Conservation (phyloP, 257 asterid genomes). For the Plantago ovata region DNA sequence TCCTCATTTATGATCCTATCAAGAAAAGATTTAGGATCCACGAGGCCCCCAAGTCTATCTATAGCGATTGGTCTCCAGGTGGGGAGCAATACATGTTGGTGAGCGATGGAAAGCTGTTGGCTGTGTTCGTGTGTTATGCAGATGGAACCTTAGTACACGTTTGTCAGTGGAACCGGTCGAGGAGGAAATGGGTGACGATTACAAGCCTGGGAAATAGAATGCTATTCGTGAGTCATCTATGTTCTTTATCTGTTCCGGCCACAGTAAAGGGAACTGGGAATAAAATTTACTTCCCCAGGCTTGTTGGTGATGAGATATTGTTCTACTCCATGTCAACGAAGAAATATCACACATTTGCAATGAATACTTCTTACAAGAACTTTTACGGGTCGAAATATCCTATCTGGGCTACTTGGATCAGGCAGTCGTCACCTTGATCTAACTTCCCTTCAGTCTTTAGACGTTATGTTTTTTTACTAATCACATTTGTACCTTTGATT, state of each 20-base stretch:
- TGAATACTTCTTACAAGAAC: background rate
- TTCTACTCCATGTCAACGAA: background rate
- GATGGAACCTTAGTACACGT: background rate
- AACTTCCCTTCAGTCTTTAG: too few species aligned
- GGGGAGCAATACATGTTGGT: background rate
- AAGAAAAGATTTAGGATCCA: too few species aligned
- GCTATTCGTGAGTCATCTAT: background rate
- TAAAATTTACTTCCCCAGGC: background rate
- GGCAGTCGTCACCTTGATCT: background rate
- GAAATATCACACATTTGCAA: background rate
- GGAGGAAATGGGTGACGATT: background rate
- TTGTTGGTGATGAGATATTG: background rate
- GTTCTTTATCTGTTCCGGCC: background rate
- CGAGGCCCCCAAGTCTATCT: background rate
- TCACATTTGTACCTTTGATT: too few species aligned
- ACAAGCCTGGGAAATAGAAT: background rate
- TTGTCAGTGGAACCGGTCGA: background rate
- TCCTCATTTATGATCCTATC: background rate
- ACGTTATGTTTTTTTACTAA: too few species aligned
- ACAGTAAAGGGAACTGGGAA: background rate
- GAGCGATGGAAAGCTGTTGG: background rate
- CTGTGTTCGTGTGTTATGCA: background rate
- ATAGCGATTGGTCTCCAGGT: too few species aligned
- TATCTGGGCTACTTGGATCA: background rate
- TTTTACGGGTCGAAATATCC: background rate